phyloP scores from a whole-genome alignment of 2,329 filamentous ascomycete species.

The Eurotiales sp. region DNA sequence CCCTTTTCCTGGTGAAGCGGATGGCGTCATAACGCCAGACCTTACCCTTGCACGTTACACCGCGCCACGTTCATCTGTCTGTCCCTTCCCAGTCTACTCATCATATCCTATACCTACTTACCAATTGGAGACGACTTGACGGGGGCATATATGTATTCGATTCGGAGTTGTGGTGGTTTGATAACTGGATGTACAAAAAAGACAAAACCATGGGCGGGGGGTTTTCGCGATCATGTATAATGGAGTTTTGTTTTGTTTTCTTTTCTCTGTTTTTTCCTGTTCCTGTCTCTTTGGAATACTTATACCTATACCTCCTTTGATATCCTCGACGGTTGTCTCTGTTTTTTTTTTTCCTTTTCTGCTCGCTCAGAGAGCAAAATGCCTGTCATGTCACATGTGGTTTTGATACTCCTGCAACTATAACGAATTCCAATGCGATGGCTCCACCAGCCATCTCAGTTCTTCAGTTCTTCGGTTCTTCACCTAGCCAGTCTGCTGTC shows the following conservation, averaged over 20 bases:
- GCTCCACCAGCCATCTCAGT: too few species aligned
- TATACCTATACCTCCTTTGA: background rate
- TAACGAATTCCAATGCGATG: too few species aligned
- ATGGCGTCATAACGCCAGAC: too few species aligned
- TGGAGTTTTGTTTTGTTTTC: constrained; percentile 8
- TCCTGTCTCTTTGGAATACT: too few species aligned
- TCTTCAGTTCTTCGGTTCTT: too few species aligned
- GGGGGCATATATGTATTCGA: background rate
- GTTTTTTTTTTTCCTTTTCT: background rate
- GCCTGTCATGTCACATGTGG: too few species aligned
- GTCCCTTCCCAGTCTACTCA: constrained; percentile 15
- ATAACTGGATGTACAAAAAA: constrained; percentile 18
- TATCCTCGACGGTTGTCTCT: constrained; percentile 9
- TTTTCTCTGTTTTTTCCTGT: constrained; percentile 3
- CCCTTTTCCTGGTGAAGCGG: too few species aligned
- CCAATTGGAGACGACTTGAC: background rate
- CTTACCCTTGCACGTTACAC: too few species aligned
- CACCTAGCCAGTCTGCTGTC: too few species aligned
- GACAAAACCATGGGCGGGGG: constrained; percentile 15
- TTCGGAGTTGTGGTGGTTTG: constrained; percentile 13
- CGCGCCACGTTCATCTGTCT: background rate
- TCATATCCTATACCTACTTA: too few species aligned
- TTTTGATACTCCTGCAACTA: too few species aligned
- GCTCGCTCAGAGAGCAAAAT: background rate
- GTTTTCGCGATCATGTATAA: constrained; percentile 5